Base-by-base conservation (phyloP, 441 rosid species). In the Syzygium malaccense region DNA sequence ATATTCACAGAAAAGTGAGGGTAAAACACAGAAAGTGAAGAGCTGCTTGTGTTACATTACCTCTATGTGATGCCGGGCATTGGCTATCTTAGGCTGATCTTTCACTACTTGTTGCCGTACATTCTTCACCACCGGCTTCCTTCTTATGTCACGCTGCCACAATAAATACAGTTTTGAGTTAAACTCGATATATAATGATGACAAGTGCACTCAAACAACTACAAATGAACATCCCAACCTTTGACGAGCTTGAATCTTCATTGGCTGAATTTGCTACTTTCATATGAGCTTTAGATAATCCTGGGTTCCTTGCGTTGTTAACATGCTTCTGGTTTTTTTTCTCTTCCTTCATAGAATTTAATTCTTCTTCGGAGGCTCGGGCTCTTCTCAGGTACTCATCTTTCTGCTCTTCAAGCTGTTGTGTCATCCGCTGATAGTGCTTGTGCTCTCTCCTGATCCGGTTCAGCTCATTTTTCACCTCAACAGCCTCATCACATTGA, bases 381-480 rank as follows among this genome's bases (percentile, higher is more conserved):
- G 88, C 54, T 91, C 87, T 93, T 85, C n/a, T 88, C 48, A 55
- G 55, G 86, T 64, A 88, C 88, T 89, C 89, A 37, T 90, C 89
- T 84, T 92, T 94, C 89, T 93, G 94, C 57, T 93, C 93, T 87
- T 94, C 94, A 32, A 93, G 93, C 80, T 90, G 92, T 71, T 91
- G 87, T 53, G 92, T 87, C 85, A 88, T 92, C 90, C 87, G 90
- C 33, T 91, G 95, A 89, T 91, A 91, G 86, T 89, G 94, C 66
- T 91, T 91, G 88, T 93, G 93, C 86, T 91, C 88, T 89, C 87
- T 91, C 91, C 89, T 93, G 55, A 90, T 89, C 88, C 86, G 86
- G 89, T 89, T 86, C 66, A 93, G 87, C 90, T 94, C 94, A 60
- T 89, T 91, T 66, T 88, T 92, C 51, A 92, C 87, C 85, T 92